Conservation (phyloP, 1,284 basidiomycete genomes). For the Neolentinus lepideus region DNA sequence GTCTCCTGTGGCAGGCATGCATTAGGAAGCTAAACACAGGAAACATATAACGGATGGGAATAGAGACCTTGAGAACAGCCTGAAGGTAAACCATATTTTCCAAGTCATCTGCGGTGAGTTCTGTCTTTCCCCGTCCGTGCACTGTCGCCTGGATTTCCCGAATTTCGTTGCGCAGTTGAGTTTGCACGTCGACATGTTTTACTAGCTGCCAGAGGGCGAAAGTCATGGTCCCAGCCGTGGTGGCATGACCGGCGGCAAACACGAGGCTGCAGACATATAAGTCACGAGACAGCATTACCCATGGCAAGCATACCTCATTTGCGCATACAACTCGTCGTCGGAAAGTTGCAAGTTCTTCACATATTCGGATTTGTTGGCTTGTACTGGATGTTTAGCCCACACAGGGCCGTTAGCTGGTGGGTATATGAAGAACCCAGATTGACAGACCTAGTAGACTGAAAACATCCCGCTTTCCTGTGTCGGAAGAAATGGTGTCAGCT, state of each 20-base stretch:
- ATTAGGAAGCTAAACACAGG: neutral
- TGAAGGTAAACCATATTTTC: slow-evolving; percentile 35
- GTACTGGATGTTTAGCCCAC: slow-evolving; percentile 13
- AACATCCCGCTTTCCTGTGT: slow-evolving; percentile 2
- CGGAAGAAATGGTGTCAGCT: neutral
- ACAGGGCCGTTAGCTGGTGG: slow-evolving; percentile 5
- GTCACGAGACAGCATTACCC: neutral
- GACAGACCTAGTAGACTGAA: slow-evolving; percentile 17
- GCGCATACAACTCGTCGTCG: slow-evolving; percentile 12
- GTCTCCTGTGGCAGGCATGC: slow-evolving; percentile 23
- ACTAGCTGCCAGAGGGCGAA: slow-evolving; percentile 36
- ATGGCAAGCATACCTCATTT: slow-evolving; percentile 12
- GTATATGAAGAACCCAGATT: slow-evolving; percentile 12
- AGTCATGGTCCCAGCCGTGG: slow-evolving; percentile 21
- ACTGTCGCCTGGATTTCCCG: slow-evolving; percentile 28
- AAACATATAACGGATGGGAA: neutral
- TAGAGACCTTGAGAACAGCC: slow-evolving; percentile 32
- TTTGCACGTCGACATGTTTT: slow-evolving; percentile 37
- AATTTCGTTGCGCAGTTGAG: slow-evolving; percentile 46
- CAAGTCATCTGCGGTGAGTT: slow-evolving; percentile 32
- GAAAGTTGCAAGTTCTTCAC: slow-evolving; percentile 13
- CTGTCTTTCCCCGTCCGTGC: slow-evolving; percentile 32
- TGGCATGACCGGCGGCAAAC: slow-evolving; percentile 26
- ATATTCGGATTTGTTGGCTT: slow-evolving; percentile 16
- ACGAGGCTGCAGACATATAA: slow-evolving; percentile 10